These are phyloP conservation scores for Vanilla planifolia DNA, from an alignment of 106 monocot genomes.

Conservation along the genomic window DNA sequence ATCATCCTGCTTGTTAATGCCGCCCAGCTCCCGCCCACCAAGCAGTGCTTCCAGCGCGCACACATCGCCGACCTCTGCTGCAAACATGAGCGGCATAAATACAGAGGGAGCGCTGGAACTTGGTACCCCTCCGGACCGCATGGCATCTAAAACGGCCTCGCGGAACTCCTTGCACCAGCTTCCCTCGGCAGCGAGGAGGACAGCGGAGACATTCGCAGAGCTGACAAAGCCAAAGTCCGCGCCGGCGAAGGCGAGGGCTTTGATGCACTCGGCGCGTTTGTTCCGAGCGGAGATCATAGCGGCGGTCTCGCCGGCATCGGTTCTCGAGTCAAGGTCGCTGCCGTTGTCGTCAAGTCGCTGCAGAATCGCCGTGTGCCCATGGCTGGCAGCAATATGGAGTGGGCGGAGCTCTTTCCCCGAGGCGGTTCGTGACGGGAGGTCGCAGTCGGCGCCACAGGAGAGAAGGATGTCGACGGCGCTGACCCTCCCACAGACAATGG, in stretches of 20 bases:
- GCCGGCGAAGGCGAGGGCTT: constrained; percentile 38
- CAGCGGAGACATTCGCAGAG: constrained; percentile 21
- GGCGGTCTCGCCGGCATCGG: constrained; percentile 41
- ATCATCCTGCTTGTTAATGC: constrained; percentile 47
- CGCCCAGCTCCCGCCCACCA: constrained; percentile 7
- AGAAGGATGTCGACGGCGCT: constrained; percentile 43
- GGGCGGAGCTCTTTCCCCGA: constrained; percentile 34
- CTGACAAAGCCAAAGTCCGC: constrained; percentile 58
- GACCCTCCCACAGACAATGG: constrained; percentile 65
- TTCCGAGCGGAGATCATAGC: constrained; percentile 31
- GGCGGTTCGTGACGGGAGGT: constrained; percentile 39
- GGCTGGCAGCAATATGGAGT: constrained; percentile 59
- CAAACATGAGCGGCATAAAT: constrained; percentile 49
- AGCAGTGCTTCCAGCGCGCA: constrained; percentile 34
- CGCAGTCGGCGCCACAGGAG: constrained; percentile 38
- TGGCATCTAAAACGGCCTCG: constrained; percentile 11
- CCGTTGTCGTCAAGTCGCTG: constrained; percentile 25
- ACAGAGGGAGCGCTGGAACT: constrained; percentile 19
- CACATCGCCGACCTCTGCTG: constrained; percentile 31
- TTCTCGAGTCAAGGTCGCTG: constrained; percentile 43
- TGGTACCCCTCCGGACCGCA: constrained; percentile 27
- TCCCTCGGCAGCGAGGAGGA: constrained; percentile 19
- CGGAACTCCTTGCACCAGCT: constrained; percentile 21
- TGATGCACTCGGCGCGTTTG: constrained; percentile 40
- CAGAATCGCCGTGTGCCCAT: constrained; percentile 32